Base-by-base conservation (phyloP, 1,284 basidiomycete genomes). In the Tylopilus orsonianus region DNA sequence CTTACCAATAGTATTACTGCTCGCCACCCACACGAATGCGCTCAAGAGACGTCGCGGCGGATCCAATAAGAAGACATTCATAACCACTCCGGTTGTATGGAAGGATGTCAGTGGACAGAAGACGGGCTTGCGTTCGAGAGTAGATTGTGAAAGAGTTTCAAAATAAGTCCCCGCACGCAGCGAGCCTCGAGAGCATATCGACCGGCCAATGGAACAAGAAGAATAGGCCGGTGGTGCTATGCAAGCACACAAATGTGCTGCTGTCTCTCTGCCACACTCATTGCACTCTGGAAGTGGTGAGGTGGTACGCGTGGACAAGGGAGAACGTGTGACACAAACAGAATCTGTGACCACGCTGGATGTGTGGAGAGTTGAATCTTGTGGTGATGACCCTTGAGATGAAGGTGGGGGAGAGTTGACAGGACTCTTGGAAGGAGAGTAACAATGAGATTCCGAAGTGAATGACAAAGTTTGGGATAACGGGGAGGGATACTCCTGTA, bases 1-100 rank as follows among this genome's bases (percentile, higher is more conserved):
- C 64, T 54, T 38, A 59, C 62, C 51, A 53, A 69, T 66, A n/a
- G 64, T 66, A 26, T 67, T 69, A 48, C 48, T 66, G 18, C 64
- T 67, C 12, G 75, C 69, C 2, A 85, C 71, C 78, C 80, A 87
- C 12, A 87, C 74, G 54, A 86, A 87, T 4, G 82, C 82, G 10
- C 81, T 80, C 33, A 87, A 61, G n/a, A 87, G 62, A 34, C 81
- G 70, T 39, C 74, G 71, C 3, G 74, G 68, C 0, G 85, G 83
- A 57, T 87, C 84, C 27, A 87, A 73, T n/a, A 87, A 69, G 59
- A 87, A 87, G 24, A 87, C 78, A 55, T 86, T 86, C 80, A 87
- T 85, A 10, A 87, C 84, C 4, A 83, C 77, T 1, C 85, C 85
- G 1, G 74, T 72, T 1, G 81, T 85, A 56, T 74, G 75, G 60